Base-by-base conservation (phyloP, 805 yeast species). In the Pachysolen tannophilus region DNA sequence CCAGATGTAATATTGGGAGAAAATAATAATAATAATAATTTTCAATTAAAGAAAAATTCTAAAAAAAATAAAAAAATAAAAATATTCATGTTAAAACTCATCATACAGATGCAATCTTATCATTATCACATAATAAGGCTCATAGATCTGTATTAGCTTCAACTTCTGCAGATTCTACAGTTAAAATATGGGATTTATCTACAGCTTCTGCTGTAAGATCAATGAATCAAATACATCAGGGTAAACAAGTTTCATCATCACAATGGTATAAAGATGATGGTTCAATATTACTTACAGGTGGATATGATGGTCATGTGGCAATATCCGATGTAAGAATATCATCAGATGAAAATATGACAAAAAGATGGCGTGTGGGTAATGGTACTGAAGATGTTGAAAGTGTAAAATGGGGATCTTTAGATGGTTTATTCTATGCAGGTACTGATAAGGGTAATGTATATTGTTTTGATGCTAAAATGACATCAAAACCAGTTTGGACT, bases 1-100 rank as follows among this genome's bases (percentile, higher is more conserved):
- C 98, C 98, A 10, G 95, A 88, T 53, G 71, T 82, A 46, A 86
- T 92, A 43, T 67, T 92, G 41, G 97, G 98, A 34, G 94, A 83
- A 52, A 76, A 77, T 8, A 67, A 67, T 30, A 61, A 63, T 15
- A 67, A 60, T 26, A 43, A 45, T 35, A 51, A 55, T 50, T 53
- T 61, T 44, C 60, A 65, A 11, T 39, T 57, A 25, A 61, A 57
- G 40, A 67, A 69, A 58, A 71, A 72, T 50, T 70, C 71, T 55
- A 67, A 70, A 59, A 71, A 67, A 53, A 67, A 69, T 56, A 64
- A 62, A 48, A 58, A 56, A 42, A n/a, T n/a, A 61, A 60, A 44
- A 59, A 63, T 34, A 58, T 64, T 36, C 83, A 77, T 53, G 63
- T 72, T 25, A 68, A 75, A 9, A 74, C 85, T 14, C 92, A 83